Evolutionary conservation across 2,329 filamentous ascomycete species (phyloP), one percentile per base, ranked within the genome.

Genomic region (Madurella mycetomatis): DNA sequence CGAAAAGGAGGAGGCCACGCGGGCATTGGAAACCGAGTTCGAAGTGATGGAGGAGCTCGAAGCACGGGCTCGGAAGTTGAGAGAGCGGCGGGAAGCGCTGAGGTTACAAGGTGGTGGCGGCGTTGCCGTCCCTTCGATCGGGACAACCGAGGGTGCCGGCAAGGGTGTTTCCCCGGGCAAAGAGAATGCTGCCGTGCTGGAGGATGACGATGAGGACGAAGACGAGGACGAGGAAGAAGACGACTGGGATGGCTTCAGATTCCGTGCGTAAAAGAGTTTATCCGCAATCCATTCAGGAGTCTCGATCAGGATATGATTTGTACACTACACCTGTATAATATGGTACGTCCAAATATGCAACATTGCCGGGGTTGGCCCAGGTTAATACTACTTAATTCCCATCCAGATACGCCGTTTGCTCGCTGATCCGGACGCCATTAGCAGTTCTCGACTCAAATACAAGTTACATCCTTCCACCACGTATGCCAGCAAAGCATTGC

Each of bases 41-140:
- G 88, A 90, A 54, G 85, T 91, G 66, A 92, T 92, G 88, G 85
- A 88, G 66, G 82, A 85, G 65, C 77, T 92, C 44, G 89, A 92
- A 68, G 81, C 82, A 49, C 80, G 88, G 7, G 86, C 92, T 12
- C 76, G 78, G 55, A 78, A 76, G 57, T 70, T 92, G 51, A 86
- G 88, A 66, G 83, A 88, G 65, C 84, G 83, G 68, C 76, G 88
- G 45, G 88, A 92, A 65, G 82, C 83, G 51, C 67, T 92, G 39
- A 45, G 62, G 57, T 41, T 53, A 57, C 76, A 51, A 11, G 76
- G 58, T 59, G 67, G 64, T 47, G 59, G 61, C 18, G 63, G 56
- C 17, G 40, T 51, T 0, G 49, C 50, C 4, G 47, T 34, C 4
- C 49, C 51, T 47, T 55, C 53, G 51, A 32, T 65, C 59, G 53